phyloP scores from a whole-genome alignment of 257 asterid species.

The Solanum etuberosum region DNA sequence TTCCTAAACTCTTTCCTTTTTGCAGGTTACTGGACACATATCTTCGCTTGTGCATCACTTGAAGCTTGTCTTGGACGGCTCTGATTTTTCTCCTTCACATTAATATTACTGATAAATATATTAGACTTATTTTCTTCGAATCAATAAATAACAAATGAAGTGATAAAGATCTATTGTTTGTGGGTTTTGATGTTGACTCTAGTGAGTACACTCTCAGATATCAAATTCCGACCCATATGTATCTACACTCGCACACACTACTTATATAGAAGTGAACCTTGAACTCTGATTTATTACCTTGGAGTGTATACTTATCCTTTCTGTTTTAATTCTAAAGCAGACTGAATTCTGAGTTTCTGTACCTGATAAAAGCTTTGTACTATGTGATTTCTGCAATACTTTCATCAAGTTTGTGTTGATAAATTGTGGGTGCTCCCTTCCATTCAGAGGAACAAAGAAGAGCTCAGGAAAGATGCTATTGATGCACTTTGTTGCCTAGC shows the following conservation, averaged over 20 bases:
- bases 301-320: background rate
- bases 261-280: background rate
- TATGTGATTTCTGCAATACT: background rate
- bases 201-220: background rate
- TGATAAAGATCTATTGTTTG: background rate
- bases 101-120: background rate
- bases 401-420: background rate
- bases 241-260: background rate
- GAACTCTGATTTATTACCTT: background rate
- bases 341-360: background rate
- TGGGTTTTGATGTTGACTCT: background rate
- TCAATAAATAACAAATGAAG: background rate
- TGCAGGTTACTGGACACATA: conserved; percentile 91
- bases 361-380: background rate
- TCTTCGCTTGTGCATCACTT: conserved; percentile 93
- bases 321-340: background rate
- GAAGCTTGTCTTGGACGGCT: conserved; percentile 98
- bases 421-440: background rate
- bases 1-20: background rate
- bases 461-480: conserved; percentile 78
- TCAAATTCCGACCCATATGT: background rate
- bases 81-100: conserved; percentile 16
- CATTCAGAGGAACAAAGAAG: conserved; percentile 68
- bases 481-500: conserved; percentile 92
- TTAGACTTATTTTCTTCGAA: background rate